phyloP scores from a whole-genome alignment of 371 early-diverging fungal species.

The Circinella umbellata region DNA sequence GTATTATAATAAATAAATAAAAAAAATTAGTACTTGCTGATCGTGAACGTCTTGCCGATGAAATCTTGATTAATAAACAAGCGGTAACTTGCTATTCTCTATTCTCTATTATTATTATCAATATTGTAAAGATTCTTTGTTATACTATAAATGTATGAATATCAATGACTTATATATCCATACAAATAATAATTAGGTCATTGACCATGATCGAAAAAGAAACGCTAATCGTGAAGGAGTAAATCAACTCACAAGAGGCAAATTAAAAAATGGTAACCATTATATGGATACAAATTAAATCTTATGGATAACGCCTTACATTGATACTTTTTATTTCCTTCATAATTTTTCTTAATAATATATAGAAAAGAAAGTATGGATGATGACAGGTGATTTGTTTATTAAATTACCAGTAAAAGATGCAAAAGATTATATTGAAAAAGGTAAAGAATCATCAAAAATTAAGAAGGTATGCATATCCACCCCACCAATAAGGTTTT shows the following conservation, averaged over 20 bases:
- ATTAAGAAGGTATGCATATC: no score
- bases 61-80: constrained; percentile 64
- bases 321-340: no score
- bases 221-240: constrained; percentile 68
- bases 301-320: not conserved
- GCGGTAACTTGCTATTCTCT: constrained; percentile 35
- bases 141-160: not conserved
- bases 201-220: constrained; percentile 64
- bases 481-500: not conserved
- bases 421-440: constrained; percentile 44
- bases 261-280: constrained; percentile 14
- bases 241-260: constrained; percentile 45
- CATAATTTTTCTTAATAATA: not conserved
- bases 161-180: not conserved
- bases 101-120: not conserved
- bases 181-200: constrained; percentile 37
- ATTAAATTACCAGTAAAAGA: constrained; percentile 53
- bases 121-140: no score
- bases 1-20: not conserved
- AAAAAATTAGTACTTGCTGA: constrained; percentile 31
- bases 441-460: constrained; percentile 30
- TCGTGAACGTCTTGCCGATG: constrained; percentile 64
- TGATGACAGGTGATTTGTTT: constrained; percentile 65
- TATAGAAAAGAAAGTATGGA: constrained; percentile 65
- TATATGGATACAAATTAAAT: no score